Conservation (phyloP, 345 rosid species). For the Euphorbia tirucalli region DNA sequence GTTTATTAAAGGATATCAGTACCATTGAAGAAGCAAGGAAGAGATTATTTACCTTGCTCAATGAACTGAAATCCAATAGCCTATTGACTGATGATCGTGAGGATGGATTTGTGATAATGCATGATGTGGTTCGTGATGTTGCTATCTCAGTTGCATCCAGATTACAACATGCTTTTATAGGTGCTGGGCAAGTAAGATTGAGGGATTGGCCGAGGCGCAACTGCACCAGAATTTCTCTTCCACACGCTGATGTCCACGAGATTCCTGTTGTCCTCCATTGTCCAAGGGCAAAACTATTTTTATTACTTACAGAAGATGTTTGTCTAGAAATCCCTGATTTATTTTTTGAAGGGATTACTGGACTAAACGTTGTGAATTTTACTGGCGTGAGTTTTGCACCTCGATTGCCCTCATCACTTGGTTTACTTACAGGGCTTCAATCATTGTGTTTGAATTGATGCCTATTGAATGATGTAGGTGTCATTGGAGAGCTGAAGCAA, state of each 20-base stretch:
- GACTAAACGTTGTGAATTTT: constrained; percentile 10
- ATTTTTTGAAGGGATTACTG: not conserved
- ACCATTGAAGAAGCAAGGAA: not conserved
- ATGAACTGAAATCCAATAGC: not conserved
- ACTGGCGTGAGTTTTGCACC: not conserved
- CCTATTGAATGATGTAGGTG: not conserved
- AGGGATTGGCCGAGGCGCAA: not conserved
- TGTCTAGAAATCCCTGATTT: not conserved
- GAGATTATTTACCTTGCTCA: not conserved
- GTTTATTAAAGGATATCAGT: not conserved
- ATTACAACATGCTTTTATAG: not conserved
- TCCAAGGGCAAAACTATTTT: not conserved
- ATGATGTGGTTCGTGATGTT: not conserved
- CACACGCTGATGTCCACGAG: not conserved
- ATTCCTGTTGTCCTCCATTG: not conserved
- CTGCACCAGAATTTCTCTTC: not conserved
- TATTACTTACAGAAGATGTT: not conserved
- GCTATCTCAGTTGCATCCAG: not conserved
- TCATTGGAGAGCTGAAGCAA: constrained; percentile 20
- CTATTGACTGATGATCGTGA: not conserved
- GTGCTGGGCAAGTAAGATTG: no score
- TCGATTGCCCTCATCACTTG: constrained; percentile 4
- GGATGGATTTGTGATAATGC: not conserved
- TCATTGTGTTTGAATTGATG: constrained; percentile 9
- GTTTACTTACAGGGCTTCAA: not conserved